Evolutionary conservation across 2,329 filamentous ascomycete species (phyloP), one percentile per base, ranked within the genome.

Genomic region (Ceratocystis ficicola): DNA sequence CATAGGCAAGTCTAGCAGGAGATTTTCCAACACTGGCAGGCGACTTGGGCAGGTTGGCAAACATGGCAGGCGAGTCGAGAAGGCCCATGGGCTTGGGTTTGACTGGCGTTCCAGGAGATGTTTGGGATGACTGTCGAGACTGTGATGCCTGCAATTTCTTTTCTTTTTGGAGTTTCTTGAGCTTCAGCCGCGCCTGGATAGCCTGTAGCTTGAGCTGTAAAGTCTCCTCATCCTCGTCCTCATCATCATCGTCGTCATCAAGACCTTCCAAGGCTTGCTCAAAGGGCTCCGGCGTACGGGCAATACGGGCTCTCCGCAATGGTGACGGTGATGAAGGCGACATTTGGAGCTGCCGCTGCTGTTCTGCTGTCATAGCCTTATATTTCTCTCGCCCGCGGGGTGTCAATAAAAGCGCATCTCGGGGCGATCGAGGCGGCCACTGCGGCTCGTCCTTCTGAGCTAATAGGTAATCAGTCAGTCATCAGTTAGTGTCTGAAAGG

Each of bases 191-290:
- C 5, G 92, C 90, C 74, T 97, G 87, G 67, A 99, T 95, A 65
- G 89, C 90, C 69, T 92, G 86, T 4, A 97, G 78, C 73, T 95
- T 86, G 69, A 99, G 77, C 72, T 95, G 85, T 44, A 97, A 77
- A 1, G 86, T 95, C 77, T 97, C 92, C 74, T 96, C 93, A 70
- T 95, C 92, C 5, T 95, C 81, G 3, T 77, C 77, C 2, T 79
- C 77, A 4, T 75, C 76, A 62, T 76, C 72, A 15, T 72, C 73
- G 10, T 71, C 72, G 62, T 74, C 73, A 69, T 76, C 76, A 61
- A 74, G 70, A 52, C 73, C 74, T 50, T 30, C 36, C 8, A 62
- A 30, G 5, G 44, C 64, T 36, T 52, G 32, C 17, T 70, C 73
- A 55, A 72, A 69, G 44, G 70, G 64, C 15, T 65, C 63, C 64